These are phyloP conservation scores for Komagataella mondaviorum DNA, from an alignment of 805 yeast genomes.

Conservation along the genomic window DNA sequence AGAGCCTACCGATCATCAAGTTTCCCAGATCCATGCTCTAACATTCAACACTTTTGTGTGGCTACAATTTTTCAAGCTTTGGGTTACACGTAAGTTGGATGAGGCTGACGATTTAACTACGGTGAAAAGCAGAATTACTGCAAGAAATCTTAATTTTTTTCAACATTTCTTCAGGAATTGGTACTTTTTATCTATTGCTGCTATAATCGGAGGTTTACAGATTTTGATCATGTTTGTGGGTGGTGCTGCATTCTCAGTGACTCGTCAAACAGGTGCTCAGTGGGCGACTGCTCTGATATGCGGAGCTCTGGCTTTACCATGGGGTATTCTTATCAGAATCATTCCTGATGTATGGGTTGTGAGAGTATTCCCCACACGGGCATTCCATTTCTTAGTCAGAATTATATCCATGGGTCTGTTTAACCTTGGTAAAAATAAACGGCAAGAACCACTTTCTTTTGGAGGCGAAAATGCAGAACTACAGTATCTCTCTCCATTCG, in stretches of 20 bases:
- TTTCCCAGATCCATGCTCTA: slow-evolving; percentile 59
- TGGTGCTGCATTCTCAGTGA: slow-evolving; percentile 85
- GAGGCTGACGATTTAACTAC: slow-evolving; percentile 60
- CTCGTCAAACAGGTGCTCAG: slow-evolving; percentile 67
- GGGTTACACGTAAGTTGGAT: slow-evolving; percentile 84
- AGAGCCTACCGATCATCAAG: slow-evolving; percentile 25
- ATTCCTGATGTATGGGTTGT: slow-evolving; percentile 73
- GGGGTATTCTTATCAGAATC: slow-evolving; percentile 62
- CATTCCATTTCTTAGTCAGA: slow-evolving; percentile 20
- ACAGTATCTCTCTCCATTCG: slow-evolving; percentile 10
- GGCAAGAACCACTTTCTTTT: neutral
- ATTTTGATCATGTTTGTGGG: slow-evolving; percentile 91
- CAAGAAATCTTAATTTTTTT: slow-evolving; percentile 66
- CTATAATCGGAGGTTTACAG: slow-evolving; percentile 73
- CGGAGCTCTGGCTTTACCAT: slow-evolving; percentile 73
- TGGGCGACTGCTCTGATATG: slow-evolving; percentile 84
- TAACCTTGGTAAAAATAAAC: neutral
- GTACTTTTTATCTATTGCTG: slow-evolving; percentile 64
- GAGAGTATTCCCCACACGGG: slow-evolving; percentile 48
- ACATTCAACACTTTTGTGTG: slow-evolving; percentile 95
- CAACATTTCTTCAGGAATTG: slow-evolving; percentile 71
- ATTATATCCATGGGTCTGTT: slow-evolving; percentile 8
- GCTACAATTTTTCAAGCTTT: slow-evolving; percentile 90
- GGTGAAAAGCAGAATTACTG: slow-evolving; percentile 44
- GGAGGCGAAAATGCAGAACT: neutral